Base-by-base conservation (phyloP, 768 basidiomycete genomes). In the Leccinum barrowsii region DNA sequence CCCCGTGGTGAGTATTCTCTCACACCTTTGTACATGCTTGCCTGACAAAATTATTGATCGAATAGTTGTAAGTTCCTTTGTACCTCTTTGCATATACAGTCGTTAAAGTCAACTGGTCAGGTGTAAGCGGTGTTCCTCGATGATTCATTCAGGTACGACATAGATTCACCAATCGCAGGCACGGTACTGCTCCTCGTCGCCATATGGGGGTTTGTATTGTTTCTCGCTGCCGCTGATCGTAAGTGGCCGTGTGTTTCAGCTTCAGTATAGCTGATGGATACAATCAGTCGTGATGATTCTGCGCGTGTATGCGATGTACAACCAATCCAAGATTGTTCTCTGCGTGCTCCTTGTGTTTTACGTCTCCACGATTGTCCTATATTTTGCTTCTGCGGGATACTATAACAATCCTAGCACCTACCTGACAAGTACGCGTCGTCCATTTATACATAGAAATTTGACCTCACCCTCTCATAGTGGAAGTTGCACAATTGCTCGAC, bases 281-380 rank as follows among this genome's bases (percentile, higher is more conserved):
- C 32, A 2, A 52, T 17, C 40, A 69, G 67, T 68, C 7, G 47
- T 63, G 32, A 69, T 69, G 67, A 63, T 69, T 52, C 30, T 69
- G 7, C 63, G 67, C 0, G 58, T 70, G 12, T 70, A 69, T 30
- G 65, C 68, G n/a, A 57, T 70, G 55, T 69, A 69, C 40, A 19
- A 42, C 19, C 52, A 40, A 37, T 64, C 65, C 17, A 64, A 17
- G 55, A 26, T 49, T 12, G 26, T 68, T 30, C 48, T 68, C 7
- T 48, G 53, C 7, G n/a, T 59, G 21, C 60, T 68, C 10, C 59
- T 69, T 4, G 50, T 51, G 17, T 7, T 62, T 26, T 68, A 66
- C 12, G 49, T 12, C 7, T n/a, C 42, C 5, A 57, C 49, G 10
- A 22, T 69, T 8, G 3, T 46, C 40, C 21, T 59, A 11, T 56